Conservation (phyloP, 257 asterid species). For the Haberlea rhodopensis region DNA sequence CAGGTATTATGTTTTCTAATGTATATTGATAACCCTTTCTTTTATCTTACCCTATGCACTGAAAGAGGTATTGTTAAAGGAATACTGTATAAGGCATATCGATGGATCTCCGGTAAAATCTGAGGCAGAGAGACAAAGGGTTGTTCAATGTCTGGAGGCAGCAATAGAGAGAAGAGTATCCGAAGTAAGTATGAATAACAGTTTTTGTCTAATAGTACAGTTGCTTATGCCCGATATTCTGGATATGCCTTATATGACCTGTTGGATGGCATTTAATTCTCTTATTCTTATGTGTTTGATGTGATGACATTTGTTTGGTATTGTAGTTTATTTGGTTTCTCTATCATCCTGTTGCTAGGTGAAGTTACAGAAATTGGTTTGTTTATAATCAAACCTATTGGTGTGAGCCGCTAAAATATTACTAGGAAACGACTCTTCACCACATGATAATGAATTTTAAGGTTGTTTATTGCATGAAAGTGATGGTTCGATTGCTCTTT, state of each 20-base stretch:
- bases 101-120: slow-evolving; percentile 97
- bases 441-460: no score
- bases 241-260: no score
- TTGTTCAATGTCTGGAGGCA: slow-evolving; percentile 93
- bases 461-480: slow-evolving; percentile 1
- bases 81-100: slow-evolving; percentile 80
- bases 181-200: slow-evolving; percentile 44
- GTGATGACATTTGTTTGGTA: no score
- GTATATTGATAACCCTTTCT: not conserved
- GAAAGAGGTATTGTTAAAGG: slow-evolving; percentile 43
- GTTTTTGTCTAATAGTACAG: not conserved
- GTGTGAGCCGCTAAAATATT: no score
- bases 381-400: no score
- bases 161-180: slow-evolving; percentile 93
- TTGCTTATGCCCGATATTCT: no score
- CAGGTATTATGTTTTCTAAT: slow-evolving; percentile 45
- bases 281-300: no score
- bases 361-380: no score
- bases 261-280: no score
- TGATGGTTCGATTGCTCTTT: slow-evolving; percentile 4
- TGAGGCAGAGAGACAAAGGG: slow-evolving; percentile 93
- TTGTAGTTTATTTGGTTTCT: no score
- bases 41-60: slow-evolving; percentile 16
- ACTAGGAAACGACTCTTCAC: not conserved
- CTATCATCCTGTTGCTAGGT: no score